Evolutionary conservation across 805 yeast genomes (phyloP), one percentile per base, ranked within the genome.

Genomic region (Nakazawaea sp.): DNA sequence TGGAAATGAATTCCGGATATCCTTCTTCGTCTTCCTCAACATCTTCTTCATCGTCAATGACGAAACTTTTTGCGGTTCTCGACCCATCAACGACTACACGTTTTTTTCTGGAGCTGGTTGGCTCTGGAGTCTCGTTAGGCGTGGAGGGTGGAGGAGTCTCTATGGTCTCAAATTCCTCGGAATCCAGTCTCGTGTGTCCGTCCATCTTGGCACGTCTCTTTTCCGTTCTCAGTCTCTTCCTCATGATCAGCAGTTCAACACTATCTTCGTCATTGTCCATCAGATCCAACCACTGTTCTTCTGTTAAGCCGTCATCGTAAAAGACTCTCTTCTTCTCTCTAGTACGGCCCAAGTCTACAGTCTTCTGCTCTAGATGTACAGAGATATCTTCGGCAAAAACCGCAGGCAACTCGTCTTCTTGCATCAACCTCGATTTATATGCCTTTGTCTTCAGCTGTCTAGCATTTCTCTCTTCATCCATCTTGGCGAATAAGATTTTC

Each of bases 241-340:
- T 61, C 38, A 54, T 55, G 26, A 75, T 70, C 11, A 81, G 81
- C 40, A 68, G 81, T 46, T 76, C 82, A 18, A 75, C 75, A 2
- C 73, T 59, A 44, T 73, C 83, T 17, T 77, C 70, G 40, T 81
- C 92, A 40, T 75, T 76, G 55, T 83, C 92, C 68, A 83, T 73
- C 1, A 86, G 86, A 55, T 76, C 75, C 35, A 81, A 57, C 88
- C 88, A 81, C 54, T 81, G 87, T 40, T 79, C 87, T 54, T 81
- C 89, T 9, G 85, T 74, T 43, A 81, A 60, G 35, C 81, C 75
- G 51, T 80, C 87, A 40, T 78, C 82, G 50, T 81, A 81, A 8
- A 61, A 59, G 1, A 76, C 75, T 3, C 61, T 58, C 51, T 78
- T 81, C 35, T 84, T 71, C 49, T 81, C 85, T 56, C 87, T 72